A percentile compares a stretch with the other conserved stretches of the same genome.
phyloP scores from a whole-genome alignment of 2,329 filamentous ascomycete genomes.

The Colletotrichum lentis region DNA sequence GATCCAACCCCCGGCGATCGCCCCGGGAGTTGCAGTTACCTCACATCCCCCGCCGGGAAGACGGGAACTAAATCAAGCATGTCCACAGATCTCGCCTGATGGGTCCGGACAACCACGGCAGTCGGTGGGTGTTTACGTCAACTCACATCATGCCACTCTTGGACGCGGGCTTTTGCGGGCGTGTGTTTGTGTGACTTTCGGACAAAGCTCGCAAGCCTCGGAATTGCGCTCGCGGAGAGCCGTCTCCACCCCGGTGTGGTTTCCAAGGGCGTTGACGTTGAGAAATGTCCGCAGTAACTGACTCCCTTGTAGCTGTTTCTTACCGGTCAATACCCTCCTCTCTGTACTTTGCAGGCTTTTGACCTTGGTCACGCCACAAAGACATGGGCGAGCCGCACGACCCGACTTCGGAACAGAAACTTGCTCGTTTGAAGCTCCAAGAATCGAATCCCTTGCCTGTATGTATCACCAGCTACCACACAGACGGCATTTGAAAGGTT shows the following conservation, averaged over 20 bases:
- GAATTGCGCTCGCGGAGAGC: neutral
- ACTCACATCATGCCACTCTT: conserved; percentile 15
- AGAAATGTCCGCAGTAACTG: neutral
- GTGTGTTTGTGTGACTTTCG: conserved; percentile 1
- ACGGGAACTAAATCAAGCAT: conserved; percentile 22
- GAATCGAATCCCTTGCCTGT: neutral
- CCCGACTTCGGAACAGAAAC: neutral
- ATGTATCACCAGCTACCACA: neutral
- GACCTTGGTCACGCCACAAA: conserved; percentile 11
- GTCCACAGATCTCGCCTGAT: conserved; percentile 24
- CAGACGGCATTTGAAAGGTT: conserved; percentile 7
- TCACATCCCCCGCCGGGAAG: conserved; percentile 12
- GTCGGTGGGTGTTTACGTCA: conserved; percentile 17
- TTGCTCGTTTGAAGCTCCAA: neutral
- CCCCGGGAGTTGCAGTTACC: neutral
- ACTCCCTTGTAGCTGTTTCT: neutral
- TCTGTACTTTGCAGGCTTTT: neutral
- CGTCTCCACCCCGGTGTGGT: neutral
- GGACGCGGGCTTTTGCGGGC: conserved; percentile 32
- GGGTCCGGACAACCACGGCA: conserved; percentile 11
- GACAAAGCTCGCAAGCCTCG: conserved; percentile 26
- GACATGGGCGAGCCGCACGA: neutral
- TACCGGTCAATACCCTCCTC: no score
- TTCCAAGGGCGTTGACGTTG: neutral
- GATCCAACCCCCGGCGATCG: conserved; percentile 20